These are phyloP conservation scores for Grifola frondosa DNA, from an alignment of 1,284 basidiomycete species.

Conservation along the genomic window DNA sequence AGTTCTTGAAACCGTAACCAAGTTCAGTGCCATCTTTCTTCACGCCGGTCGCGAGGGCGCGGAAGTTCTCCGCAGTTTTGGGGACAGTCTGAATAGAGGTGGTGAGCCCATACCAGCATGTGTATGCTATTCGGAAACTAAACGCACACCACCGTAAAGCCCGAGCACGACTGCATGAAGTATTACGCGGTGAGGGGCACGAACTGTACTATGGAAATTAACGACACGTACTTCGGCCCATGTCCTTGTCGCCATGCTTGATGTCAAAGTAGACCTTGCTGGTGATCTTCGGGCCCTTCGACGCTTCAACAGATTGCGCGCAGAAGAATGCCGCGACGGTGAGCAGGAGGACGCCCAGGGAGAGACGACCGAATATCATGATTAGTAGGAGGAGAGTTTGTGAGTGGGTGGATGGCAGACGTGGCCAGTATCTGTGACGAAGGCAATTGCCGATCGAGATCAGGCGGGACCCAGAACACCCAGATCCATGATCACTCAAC, in stretches of 20 bases:
- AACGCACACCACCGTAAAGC: constrained; percentile 72
- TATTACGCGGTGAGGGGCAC: constrained; percentile 10
- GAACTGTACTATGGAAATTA: too few relatives aligned
- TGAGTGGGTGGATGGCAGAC: constrained; percentile 13
- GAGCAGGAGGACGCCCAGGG: constrained; percentile 61
- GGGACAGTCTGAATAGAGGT: constrained; percentile 67
- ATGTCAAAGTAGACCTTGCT: constrained; percentile 95
- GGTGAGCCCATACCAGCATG: too few relatives aligned
- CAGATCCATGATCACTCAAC: too few relatives aligned
- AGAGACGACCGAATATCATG: constrained; percentile 57
- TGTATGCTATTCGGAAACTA: background rate
- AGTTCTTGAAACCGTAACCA: constrained; percentile 71
- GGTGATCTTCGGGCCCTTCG: constrained; percentile 82
- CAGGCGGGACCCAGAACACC: constrained; percentile 4
- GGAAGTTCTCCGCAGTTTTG: constrained; percentile 73
- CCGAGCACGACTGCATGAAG: constrained; percentile 68
- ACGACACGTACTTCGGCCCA: constrained; percentile 73
- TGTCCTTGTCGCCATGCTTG: constrained; percentile 78
- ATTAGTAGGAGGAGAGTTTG: constrained; percentile 13
- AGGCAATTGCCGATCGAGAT: constrained; percentile 8
- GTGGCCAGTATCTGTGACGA: too few relatives aligned
- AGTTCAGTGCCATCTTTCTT: constrained; percentile 77
- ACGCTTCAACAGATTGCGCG: constrained; percentile 67
- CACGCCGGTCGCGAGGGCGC: constrained; percentile 68
- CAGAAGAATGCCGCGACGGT: constrained; percentile 70